A percentile compares a stretch with the other conserved stretches of the same genome.
Evolutionary conservation across 2,329 filamentous ascomycete genomes (phyloP).

Genomic region (Colletotrichum nymphaeae): DNA sequence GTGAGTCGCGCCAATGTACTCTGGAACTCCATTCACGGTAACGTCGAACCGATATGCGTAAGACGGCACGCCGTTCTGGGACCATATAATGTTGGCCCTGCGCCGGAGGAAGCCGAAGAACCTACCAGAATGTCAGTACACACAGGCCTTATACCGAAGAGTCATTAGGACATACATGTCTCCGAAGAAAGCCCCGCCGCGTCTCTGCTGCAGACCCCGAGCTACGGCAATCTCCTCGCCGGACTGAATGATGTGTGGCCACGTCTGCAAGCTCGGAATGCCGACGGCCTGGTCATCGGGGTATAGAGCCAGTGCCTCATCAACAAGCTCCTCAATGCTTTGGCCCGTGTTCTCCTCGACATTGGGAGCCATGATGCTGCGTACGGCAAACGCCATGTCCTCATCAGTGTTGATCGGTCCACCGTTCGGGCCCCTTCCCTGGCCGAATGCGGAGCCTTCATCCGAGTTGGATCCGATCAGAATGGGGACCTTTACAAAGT

Average conservation of each 20-base stretch:
- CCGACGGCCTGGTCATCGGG: constrained; percentile 48
- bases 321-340: constrained; percentile 37
- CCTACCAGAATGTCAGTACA: constrained; percentile 24
- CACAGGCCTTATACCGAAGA: background rate
- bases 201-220: constrained; percentile 45
- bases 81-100: constrained; percentile 43
- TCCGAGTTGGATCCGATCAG: constrained; percentile 50
- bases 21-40: constrained; percentile 41
- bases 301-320: constrained; percentile 42
- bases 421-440: constrained; percentile 33
- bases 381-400: constrained; percentile 39
- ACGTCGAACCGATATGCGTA: constrained; percentile 49
- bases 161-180: constrained; percentile 16
- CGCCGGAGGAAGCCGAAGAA: constrained; percentile 43
- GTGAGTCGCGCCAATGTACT: constrained; percentile 43
- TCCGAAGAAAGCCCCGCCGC: constrained; percentile 44
- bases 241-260: constrained; percentile 44
- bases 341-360: constrained; percentile 38
- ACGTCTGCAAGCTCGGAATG: constrained; percentile 47
- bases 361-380: constrained; percentile 26
- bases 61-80: constrained; percentile 40
- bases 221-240: constrained; percentile 39
- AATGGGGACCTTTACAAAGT: constrained; percentile 48
- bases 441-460: constrained; percentile 43
- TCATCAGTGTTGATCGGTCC: constrained; percentile 43